Conservation (phyloP, 1,139 yeast genomes). For the Candida sp. region DNA sequence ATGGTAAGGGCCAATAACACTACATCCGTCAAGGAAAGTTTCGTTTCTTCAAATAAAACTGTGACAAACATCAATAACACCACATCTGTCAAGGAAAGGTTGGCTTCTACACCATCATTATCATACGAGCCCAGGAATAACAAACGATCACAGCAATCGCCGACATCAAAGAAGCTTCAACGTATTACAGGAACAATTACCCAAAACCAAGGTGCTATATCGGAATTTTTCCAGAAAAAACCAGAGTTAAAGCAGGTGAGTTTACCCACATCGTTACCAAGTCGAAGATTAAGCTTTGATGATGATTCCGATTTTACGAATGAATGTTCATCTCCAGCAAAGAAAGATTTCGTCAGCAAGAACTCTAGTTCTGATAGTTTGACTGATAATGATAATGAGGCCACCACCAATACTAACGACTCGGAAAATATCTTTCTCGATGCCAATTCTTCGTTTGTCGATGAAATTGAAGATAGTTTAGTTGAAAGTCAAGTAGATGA, state of each 20-base stretch:
- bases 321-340: constrained; percentile 26
- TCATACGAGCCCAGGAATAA: neutral
- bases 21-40: neutral
- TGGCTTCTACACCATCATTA: neutral
- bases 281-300: constrained; percentile 14
- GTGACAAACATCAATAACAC: neutral
- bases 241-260: neutral
- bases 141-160: constrained; percentile 9
- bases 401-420: constrained; percentile 2
- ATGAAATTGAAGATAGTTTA: constrained; percentile 3
- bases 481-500: neutral
- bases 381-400: constrained; percentile 18
- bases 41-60: neutral
- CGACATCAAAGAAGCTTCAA: constrained; percentile 9
- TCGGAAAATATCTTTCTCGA: neutral
- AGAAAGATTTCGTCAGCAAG: constrained; percentile 1
- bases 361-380: constrained; percentile 10
- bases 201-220: constrained; percentile 4
- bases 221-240: constrained; percentile 10
- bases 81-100: neutral
- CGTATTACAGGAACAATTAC: constrained; percentile 5
- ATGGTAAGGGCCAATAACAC: neutral
- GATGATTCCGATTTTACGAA: constrained; percentile 37
- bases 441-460: constrained; percentile 3
- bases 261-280: neutral